phyloP scores from a whole-genome alignment of 2,329 filamentous ascomycete species.

The Pseudomassariella vexata region DNA sequence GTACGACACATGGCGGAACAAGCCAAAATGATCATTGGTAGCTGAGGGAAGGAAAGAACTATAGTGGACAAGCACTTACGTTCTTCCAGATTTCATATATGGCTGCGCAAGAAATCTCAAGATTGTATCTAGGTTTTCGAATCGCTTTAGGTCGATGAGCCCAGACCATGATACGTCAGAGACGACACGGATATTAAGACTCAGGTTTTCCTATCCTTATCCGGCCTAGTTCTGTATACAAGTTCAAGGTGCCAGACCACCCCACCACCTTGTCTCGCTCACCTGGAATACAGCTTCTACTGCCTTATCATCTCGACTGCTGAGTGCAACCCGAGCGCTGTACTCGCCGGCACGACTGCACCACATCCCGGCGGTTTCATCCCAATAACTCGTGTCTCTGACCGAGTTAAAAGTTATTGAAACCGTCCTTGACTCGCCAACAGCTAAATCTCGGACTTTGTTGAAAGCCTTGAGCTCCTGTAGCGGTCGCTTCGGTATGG shows the following conservation, averaged over 20 bases:
- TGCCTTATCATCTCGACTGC: constrained; percentile 2
- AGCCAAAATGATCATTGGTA: too few species aligned
- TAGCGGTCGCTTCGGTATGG: constrained; percentile 1
- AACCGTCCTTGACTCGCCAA: not conserved
- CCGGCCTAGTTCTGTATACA: too few species aligned
- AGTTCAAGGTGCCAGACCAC: not conserved
- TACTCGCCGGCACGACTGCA: constrained; percentile 2
- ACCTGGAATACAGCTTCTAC: not conserved
- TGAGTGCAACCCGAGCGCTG: not conserved
- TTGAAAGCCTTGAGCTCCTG: constrained; percentile 3
- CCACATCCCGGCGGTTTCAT: constrained; percentile 1
- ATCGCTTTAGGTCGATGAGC: not conserved
- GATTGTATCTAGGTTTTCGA: not conserved
- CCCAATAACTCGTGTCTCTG: constrained; percentile 2
- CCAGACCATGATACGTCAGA: too few species aligned
- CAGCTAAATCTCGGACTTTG: not conserved
- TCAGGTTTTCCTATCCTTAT: too few species aligned
- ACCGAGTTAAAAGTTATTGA: not conserved
- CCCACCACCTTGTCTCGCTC: constrained; percentile 1
- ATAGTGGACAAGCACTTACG: too few species aligned
- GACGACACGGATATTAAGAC: too few species aligned
- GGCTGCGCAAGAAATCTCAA: too few species aligned
- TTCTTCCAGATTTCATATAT: too few species aligned
- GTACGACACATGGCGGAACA: too few species aligned
- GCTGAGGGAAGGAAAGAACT: too few species aligned